Evolutionary conservation across 2,329 filamentous ascomycete genomes (phyloP).

Genomic region (Exophiala oligosperma): DNA sequence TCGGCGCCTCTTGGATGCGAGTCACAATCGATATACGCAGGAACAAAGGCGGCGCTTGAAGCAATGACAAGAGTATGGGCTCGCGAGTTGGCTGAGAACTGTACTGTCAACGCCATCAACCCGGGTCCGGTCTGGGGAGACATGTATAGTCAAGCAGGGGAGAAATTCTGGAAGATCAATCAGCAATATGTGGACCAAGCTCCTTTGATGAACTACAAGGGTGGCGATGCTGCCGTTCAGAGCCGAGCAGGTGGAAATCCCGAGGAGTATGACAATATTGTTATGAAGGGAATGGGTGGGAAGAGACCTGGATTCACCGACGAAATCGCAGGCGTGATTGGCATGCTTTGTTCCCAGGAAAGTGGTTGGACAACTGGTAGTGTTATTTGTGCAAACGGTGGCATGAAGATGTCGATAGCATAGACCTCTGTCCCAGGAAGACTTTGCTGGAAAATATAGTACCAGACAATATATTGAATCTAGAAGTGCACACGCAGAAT

Average conservation of each 20-base stretch:
- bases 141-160: slow-evolving; percentile 55
- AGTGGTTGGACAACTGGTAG: slow-evolving; percentile 77
- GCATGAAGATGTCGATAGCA: slow-evolving; percentile 58
- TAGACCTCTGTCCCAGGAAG: not conserved
- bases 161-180: slow-evolving; percentile 59
- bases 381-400: slow-evolving; percentile 78
- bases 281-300: slow-evolving; percentile 57
- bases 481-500: not conserved
- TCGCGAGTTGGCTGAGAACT: slow-evolving; percentile 56
- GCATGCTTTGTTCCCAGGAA: slow-evolving; percentile 72
- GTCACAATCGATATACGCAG: slow-evolving; percentile 59
- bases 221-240: slow-evolving; percentile 55
- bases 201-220: slow-evolving; percentile 60
- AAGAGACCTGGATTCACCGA: slow-evolving; percentile 64
- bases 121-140: slow-evolving; percentile 58
- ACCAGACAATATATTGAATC: too few relatives aligned
- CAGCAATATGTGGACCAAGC: slow-evolving; percentile 63
- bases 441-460: too few relatives aligned
- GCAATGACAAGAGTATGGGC: slow-evolving; percentile 64
- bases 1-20: slow-evolving; percentile 55
- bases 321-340: slow-evolving; percentile 75
- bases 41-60: slow-evolving; percentile 63
- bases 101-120: slow-evolving; percentile 62
- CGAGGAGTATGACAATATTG: slow-evolving; percentile 61
- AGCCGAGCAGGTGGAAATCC: slow-evolving; percentile 53